These are phyloP conservation scores for Ichthyophthirius multifiliis DNA, from an alignment of 169 alveolate genomes.

Conservation along the genomic window DNA sequence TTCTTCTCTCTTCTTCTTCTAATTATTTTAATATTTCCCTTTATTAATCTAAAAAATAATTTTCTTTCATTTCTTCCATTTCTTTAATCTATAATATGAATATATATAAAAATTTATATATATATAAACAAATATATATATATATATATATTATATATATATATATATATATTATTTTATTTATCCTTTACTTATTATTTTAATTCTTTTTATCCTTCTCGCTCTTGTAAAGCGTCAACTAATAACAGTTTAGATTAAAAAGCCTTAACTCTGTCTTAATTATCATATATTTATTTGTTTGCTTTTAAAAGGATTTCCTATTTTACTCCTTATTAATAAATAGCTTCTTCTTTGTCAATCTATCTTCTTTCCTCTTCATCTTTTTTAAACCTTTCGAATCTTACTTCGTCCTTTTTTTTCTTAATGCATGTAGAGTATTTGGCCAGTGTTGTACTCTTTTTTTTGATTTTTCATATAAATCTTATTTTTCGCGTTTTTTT, in stretches of 20 bases:
- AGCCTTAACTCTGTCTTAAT: slow-evolving; percentile 56
- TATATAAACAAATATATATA: too few relatives aligned
- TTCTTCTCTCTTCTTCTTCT: slow-evolving; percentile 39
- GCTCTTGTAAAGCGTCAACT: slow-evolving; percentile 52
- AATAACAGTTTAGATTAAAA: slow-evolving; percentile 54
- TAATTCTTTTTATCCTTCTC: slow-evolving; percentile 40
- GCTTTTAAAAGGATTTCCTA: slow-evolving; percentile 51
- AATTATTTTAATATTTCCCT: slow-evolving; percentile 35
- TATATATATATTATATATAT: too few relatives aligned
- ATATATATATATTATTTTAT: not conserved
- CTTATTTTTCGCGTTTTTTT: slow-evolving; percentile 15
- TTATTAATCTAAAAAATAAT: slow-evolving; percentile 24
- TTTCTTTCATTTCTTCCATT: slow-evolving; percentile 41
- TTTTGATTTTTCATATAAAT: slow-evolving; percentile 52
- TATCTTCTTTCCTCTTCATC: slow-evolving; percentile 64
- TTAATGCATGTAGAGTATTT: slow-evolving; percentile 49
- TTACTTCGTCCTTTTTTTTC: slow-evolving; percentile 54
- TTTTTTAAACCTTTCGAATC: slow-evolving; percentile 55
- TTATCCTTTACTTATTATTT: slow-evolving; percentile 16
- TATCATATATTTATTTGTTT: slow-evolving; percentile 51
- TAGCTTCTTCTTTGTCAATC: slow-evolving; percentile 57
- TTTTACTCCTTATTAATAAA: slow-evolving; percentile 38
- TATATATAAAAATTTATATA: not conserved
- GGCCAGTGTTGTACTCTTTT: slow-evolving; percentile 68
- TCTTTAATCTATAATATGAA: not conserved